phyloP scores from a whole-genome alignment of 345 rosid genomes.

The Nasturtium officinale region DNA sequence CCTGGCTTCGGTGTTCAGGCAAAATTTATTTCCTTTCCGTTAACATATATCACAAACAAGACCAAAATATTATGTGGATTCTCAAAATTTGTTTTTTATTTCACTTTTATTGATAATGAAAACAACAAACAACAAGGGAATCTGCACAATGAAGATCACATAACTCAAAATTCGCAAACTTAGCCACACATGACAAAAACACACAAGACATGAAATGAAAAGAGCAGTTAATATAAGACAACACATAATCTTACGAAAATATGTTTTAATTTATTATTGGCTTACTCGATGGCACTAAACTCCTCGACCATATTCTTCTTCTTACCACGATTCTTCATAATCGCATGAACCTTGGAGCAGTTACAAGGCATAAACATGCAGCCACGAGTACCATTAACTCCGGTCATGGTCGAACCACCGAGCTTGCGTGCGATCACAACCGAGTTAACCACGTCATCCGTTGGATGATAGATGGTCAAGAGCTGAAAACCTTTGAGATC shows the following conservation, averaged over 20 bases:
- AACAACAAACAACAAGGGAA: slow-evolving; percentile 12
- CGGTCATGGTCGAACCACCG: slow-evolving; percentile 34
- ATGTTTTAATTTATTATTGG: background rate
- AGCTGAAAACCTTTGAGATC: slow-evolving; percentile 80
- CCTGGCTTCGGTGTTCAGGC: background rate
- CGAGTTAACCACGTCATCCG: slow-evolving; percentile 77
- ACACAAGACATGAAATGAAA: slow-evolving; percentile 20
- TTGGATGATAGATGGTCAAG: slow-evolving; percentile 76
- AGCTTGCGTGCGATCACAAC: slow-evolving; percentile 76
- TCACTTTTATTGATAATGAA: slow-evolving; percentile 17
- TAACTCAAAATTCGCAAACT: slow-evolving; percentile 27
- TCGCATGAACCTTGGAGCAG: slow-evolving; percentile 65
- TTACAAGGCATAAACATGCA: slow-evolving; percentile 54
- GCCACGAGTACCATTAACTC: slow-evolving; percentile 24
- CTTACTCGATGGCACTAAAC: slow-evolving; percentile 41
- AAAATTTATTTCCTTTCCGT: background rate
- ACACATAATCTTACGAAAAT: background rate
- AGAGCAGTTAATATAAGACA: slow-evolving; percentile 20
- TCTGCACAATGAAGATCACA: slow-evolving; percentile 14
- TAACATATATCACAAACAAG: slow-evolving; percentile 5
- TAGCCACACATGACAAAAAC: slow-evolving; percentile 16
- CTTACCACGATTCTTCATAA: slow-evolving; percentile 48
- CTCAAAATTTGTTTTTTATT: slow-evolving; percentile 10
- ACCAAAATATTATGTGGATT: background rate
- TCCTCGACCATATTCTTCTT: slow-evolving; percentile 66